These are phyloP conservation scores for Pseudopyrenochaeta lycopersici DNA, from an alignment of 2,329 filamentous ascomycete genomes.

Conservation along the genomic window DNA sequence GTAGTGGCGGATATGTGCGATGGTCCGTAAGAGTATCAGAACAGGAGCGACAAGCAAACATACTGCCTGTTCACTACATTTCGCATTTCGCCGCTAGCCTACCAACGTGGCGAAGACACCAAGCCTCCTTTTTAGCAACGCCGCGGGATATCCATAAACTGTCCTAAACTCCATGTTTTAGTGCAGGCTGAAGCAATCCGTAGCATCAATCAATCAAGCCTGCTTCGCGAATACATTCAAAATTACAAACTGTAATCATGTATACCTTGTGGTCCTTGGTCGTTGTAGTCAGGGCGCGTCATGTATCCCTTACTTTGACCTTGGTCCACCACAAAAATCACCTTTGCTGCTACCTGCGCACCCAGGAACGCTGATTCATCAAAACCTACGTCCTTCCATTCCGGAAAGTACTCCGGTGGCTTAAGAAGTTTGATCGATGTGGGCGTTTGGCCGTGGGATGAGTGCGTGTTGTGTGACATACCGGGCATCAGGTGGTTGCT, in stretches of 20 bases:
- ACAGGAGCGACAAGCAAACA: too few relatives aligned
- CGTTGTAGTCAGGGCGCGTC: slow-evolving; percentile 73
- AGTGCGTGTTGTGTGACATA: slow-evolving; percentile 62
- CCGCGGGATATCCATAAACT: slow-evolving; percentile 29
- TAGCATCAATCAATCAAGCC: not conserved
- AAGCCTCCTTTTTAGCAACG: slow-evolving; percentile 19
- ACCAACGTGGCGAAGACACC: not conserved
- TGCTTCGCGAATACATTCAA: not conserved
- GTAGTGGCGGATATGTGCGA: too few relatives aligned
- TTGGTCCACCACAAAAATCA: slow-evolving; percentile 74
- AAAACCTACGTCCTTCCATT: slow-evolving; percentile 80
- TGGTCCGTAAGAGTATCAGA: too few relatives aligned
- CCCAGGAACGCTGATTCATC: slow-evolving; percentile 90
- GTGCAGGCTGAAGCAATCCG: not conserved
- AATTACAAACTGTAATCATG: slow-evolving; percentile 60
- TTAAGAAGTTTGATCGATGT: slow-evolving; percentile 82
- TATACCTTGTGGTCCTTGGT: slow-evolving; percentile 70
- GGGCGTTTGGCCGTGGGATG: slow-evolving; percentile 76
- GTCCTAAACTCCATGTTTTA: slow-evolving; percentile 24
- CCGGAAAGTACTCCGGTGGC: slow-evolving; percentile 84
- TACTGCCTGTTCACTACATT: not conserved
- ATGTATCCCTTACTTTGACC: slow-evolving; percentile 74
- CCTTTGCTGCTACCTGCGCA: slow-evolving; percentile 83
- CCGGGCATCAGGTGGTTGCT: slow-evolving; percentile 39
- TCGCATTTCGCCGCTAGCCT: slow-evolving; percentile 22